Percentiles rank a stretch among this genome's conserved stretches.
Conservation (phyloP, 352 stramenopile genomes). For the Phytophthora ramorum region DNA sequence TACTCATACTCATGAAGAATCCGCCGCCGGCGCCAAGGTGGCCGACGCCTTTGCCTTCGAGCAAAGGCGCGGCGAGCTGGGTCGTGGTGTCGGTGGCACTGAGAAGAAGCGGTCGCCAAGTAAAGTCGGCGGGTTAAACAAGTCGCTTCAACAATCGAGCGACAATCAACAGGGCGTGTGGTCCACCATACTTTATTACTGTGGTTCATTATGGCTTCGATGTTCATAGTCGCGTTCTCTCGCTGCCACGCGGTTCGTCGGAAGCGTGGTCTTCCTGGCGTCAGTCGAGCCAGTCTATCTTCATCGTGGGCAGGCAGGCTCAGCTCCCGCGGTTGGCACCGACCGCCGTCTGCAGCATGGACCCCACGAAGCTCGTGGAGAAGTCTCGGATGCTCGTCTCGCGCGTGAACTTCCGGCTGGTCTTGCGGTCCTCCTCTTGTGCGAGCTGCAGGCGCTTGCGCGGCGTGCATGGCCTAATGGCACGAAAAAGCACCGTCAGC, state of each 20-base stretch:
- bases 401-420: conserved; percentile 26
- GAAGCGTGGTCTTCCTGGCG: conserved; percentile 20
- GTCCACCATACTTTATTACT: conserved; percentile 22
- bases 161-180: conserved; percentile 21
- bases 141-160: conserved; percentile 27
- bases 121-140: conserved; percentile 32
- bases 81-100: conserved; percentile 15
- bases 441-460: conserved; percentile 69
- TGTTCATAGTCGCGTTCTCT: conserved; percentile 8
- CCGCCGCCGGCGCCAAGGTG: no score
- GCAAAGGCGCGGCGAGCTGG: neutral
- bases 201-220: conserved; percentile 18
- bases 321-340: conserved; percentile 11
- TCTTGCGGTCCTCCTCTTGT: conserved; percentile 61
- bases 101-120: conserved; percentile 16
- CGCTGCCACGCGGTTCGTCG: conserved; percentile 25
- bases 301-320: neutral
- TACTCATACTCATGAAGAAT: conserved; percentile 1
- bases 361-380: conserved; percentile 53
- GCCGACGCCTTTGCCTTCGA: neutral
- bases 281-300: conserved; percentile 27
- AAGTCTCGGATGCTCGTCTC: conserved; percentile 51
- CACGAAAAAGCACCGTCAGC: neutral
- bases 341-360: conserved; percentile 46
- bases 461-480: conserved; percentile 62